Evolutionary conservation across 2,329 filamentous ascomycete genomes (phyloP).

Genomic region (Xylariomycetidae sp.): DNA sequence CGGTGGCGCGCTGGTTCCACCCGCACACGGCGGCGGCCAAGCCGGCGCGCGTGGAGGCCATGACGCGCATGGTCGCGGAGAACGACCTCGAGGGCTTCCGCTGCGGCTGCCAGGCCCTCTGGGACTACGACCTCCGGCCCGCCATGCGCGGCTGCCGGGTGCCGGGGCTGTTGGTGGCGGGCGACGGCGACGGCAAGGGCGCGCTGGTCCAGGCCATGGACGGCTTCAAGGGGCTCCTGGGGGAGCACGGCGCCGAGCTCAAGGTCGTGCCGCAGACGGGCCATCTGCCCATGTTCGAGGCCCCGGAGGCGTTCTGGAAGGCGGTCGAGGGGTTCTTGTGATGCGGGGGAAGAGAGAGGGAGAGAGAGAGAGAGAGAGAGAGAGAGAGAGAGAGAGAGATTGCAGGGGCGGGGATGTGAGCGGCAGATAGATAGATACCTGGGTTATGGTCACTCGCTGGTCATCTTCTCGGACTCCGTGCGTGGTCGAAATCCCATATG

Average conservation of each 20-base stretch:
- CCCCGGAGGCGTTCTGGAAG: slow-evolving; percentile 60
- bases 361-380: too few species aligned
- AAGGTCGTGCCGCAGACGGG: slow-evolving; percentile 64
- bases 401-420: too few species aligned
- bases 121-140: slow-evolving; percentile 61
- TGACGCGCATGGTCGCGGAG: slow-evolving; percentile 61
- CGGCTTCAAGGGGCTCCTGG: slow-evolving; percentile 57
- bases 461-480: too few species aligned
- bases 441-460: too few species aligned
- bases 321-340: slow-evolving; percentile 55
- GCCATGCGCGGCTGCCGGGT: slow-evolving; percentile 48
- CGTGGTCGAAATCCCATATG: too few species aligned
- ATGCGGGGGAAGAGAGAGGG: slow-evolving; percentile 4
- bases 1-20: slow-evolving; percentile 76
- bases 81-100: slow-evolving; percentile 68
- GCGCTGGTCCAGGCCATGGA: slow-evolving; percentile 76
- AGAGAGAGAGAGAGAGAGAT: too few species aligned
- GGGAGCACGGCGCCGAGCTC: slow-evolving; percentile 49
- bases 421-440: too few species aligned
- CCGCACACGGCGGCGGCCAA: slow-evolving; percentile 40
- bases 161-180: slow-evolving; percentile 64
- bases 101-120: slow-evolving; percentile 63
- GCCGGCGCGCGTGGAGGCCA: slow-evolving; percentile 42
- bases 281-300: slow-evolving; percentile 80
- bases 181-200: slow-evolving; percentile 62